phyloP scores from a whole-genome alignment of 2,329 filamentous ascomycete species.

The Aspergillus piperis region DNA sequence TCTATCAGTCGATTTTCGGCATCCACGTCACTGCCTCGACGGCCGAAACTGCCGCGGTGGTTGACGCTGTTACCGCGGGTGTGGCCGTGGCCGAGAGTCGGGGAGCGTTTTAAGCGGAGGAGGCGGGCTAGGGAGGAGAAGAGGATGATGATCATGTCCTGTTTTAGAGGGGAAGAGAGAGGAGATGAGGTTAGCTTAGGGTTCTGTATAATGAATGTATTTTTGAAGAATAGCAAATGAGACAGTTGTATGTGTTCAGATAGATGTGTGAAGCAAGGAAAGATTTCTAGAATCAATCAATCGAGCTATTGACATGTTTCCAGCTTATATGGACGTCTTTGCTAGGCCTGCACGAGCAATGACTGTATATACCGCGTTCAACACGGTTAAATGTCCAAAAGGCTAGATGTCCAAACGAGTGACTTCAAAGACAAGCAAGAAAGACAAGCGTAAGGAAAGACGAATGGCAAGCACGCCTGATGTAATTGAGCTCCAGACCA shows the following conservation, averaged over 20 bases:
- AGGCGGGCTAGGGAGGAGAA: constrained; percentile 47
- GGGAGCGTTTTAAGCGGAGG: constrained; percentile 38
- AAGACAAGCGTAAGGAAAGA: constrained; percentile 10
- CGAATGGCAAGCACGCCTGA: constrained; percentile 4
- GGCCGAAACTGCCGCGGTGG: constrained; percentile 33
- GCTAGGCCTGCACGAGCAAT: neutral
- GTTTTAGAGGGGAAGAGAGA: constrained; percentile 11
- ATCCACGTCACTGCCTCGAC: constrained; percentile 53
- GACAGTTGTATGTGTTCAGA: neutral
- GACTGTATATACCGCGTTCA: constrained; percentile 5
- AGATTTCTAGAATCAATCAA: neutral
- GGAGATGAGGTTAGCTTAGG: constrained; percentile 11
- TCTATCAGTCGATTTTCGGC: constrained; percentile 95
- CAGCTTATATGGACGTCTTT: too few species aligned
- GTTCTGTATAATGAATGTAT: neutral
- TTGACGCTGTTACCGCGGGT: constrained; percentile 30
- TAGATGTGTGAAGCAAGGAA: constrained; percentile 4
- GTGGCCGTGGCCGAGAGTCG: constrained; percentile 41
- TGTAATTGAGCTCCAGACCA: constrained; percentile 22
- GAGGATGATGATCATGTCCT: constrained; percentile 53
- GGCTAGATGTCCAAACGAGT: neutral
- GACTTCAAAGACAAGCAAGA: constrained; percentile 8
- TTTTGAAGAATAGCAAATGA: too few species aligned
- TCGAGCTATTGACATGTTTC: too few species aligned
- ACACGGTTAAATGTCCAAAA: neutral